A percentile compares a stretch with the other conserved stretches of the same genome.
phyloP scores from a whole-genome alignment of 2,329 filamentous ascomycete genomes.

The Zelopaecilomyces penicillatus region DNA sequence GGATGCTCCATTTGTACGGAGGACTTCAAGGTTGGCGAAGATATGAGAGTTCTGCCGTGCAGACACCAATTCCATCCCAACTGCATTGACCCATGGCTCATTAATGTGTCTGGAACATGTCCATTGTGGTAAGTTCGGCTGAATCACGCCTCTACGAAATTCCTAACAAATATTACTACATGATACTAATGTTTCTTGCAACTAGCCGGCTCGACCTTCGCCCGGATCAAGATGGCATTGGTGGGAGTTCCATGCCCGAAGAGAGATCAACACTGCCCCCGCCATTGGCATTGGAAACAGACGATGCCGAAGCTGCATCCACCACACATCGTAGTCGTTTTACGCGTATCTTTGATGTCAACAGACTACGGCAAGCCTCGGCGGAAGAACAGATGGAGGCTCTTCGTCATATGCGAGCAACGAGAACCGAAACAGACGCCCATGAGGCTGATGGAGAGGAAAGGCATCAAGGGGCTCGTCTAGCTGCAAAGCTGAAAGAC shows the following conservation, averaged over 20 bases:
- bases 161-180: slow-evolving; percentile 11
- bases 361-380: slow-evolving; percentile 49
- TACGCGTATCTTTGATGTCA: slow-evolving; percentile 48
- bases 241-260: slow-evolving; percentile 10
- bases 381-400: slow-evolving; percentile 55
- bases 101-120: slow-evolving; percentile 62
- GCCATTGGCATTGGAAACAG: slow-evolving; percentile 32
- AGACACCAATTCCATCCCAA: slow-evolving; percentile 59
- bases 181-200: too few species aligned
- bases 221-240: slow-evolving; percentile 25
- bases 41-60: slow-evolving; percentile 60
- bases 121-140: slow-evolving; percentile 52
- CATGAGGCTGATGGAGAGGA: slow-evolving; percentile 21
- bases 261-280: slow-evolving; percentile 25
- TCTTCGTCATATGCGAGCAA: slow-evolving; percentile 36
- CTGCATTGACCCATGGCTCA: slow-evolving; percentile 62
- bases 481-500: slow-evolving; percentile 43
- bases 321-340: slow-evolving; percentile 33
- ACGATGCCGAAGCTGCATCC: slow-evolving; percentile 23
- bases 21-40: slow-evolving; percentile 57
- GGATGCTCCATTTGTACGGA: slow-evolving; percentile 64
- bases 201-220: slow-evolving; percentile 47
- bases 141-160: background rate
- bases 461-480: slow-evolving; percentile 31
- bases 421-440: slow-evolving; percentile 13